These are phyloP conservation scores for Hypericum androsaemum DNA, from an alignment of 345 rosid genomes.

Conservation along the genomic window DNA sequence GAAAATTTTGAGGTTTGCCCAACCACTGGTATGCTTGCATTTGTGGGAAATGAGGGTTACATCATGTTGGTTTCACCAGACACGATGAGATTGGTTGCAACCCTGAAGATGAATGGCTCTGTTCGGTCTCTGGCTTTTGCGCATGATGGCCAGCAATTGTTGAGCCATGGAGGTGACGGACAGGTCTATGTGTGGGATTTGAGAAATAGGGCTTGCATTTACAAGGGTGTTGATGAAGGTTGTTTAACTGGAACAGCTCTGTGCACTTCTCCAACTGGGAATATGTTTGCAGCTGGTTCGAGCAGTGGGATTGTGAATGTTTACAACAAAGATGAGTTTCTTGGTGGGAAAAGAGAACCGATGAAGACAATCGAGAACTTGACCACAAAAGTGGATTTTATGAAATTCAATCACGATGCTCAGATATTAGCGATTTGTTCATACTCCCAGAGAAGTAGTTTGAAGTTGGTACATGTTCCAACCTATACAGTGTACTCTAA, in stretches of 20 bases:
- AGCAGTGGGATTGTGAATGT: slow-evolving; percentile 79
- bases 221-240: slow-evolving; percentile 82
- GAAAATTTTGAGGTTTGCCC: slow-evolving; percentile 82
- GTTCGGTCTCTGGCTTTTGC: slow-evolving; percentile 70
- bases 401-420: slow-evolving; percentile 77
- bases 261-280: slow-evolving; percentile 48
- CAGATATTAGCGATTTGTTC: slow-evolving; percentile 82
- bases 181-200: slow-evolving; percentile 89
- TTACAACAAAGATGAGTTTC: slow-evolving; percentile 64
- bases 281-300: slow-evolving; percentile 77
- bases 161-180: slow-evolving; percentile 90
- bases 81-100: slow-evolving; percentile 77
- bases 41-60: slow-evolving; percentile 81
- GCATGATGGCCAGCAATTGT: slow-evolving; percentile 49
- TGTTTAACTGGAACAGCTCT: slow-evolving; percentile 63
- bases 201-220: slow-evolving; percentile 68
- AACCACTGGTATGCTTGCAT: slow-evolving; percentile 67
- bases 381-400: slow-evolving; percentile 60
- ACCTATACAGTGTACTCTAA: slow-evolving; percentile 62
- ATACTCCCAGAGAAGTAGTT: slow-evolving; percentile 55
- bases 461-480: slow-evolving; percentile 68
- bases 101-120: slow-evolving; percentile 86
- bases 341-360: slow-evolving; percentile 79
- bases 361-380: slow-evolving; percentile 69
- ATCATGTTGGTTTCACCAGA: slow-evolving; percentile 70